Conservation (phyloP, 2,329 filamentous ascomycete genomes). For the Fusarium penzigii region DNA sequence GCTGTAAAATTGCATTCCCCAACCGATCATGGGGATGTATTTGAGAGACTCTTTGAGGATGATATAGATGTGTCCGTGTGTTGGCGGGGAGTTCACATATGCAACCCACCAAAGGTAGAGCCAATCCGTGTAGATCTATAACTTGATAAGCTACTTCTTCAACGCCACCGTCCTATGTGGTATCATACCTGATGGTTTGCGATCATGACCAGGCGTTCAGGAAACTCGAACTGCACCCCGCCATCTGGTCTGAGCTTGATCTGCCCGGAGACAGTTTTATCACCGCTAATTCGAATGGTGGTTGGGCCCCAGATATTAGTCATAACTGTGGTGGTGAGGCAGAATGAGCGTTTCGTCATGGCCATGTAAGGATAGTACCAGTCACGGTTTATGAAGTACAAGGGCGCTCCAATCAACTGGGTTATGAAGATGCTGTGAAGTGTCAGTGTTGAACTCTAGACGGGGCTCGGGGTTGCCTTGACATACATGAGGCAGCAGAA, state of each 20-base stretch:
- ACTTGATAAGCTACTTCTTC: constrained; percentile 24
- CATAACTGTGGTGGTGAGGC: constrained; percentile 74
- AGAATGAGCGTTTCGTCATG: constrained; percentile 82
- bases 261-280: constrained; percentile 76
- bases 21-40: constrained; percentile 76
- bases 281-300: constrained; percentile 78
- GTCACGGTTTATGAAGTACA: constrained; percentile 75
- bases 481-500: constrained; percentile 51
- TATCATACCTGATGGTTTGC: constrained; percentile 74
- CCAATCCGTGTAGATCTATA: constrained; percentile 83
- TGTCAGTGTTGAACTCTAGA: not conserved
- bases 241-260: constrained; percentile 70
- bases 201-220: constrained; percentile 78
- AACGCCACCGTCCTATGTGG: not conserved
- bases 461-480: not conserved
- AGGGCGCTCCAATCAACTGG: constrained; percentile 72
- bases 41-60: constrained; percentile 87
- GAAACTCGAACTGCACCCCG: constrained; percentile 75
- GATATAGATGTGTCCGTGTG: constrained; percentile 87
- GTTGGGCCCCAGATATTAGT: constrained; percentile 90
- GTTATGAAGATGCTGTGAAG: constrained; percentile 62
- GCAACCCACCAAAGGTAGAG: constrained; percentile 91
- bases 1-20: constrained; percentile 81
- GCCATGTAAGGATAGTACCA: constrained; percentile 87
- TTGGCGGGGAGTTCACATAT: constrained; percentile 73